phyloP scores from a whole-genome alignment of 495 filamentous ascomycete genomes.

The Talaromyces adpressus region DNA sequence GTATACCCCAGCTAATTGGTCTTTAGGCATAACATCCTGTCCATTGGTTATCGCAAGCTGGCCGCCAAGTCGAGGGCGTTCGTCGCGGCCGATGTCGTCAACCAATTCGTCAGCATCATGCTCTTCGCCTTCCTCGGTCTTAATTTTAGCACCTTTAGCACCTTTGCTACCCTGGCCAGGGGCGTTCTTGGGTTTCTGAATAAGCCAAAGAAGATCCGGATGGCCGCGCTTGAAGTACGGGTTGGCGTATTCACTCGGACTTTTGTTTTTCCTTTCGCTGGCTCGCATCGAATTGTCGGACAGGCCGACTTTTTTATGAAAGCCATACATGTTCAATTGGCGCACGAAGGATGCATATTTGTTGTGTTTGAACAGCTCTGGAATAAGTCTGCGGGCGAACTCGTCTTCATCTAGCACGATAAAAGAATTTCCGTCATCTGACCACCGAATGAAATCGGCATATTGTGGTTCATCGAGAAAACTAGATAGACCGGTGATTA shows the following conservation, averaged over 20 bases:
- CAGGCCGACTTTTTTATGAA: constrained; percentile 96
- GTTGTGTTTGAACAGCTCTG: constrained; percentile 98
- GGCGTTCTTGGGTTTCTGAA: constrained; percentile 86
- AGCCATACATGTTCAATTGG: constrained; percentile 99
- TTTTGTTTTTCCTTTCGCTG: constrained; percentile 93
- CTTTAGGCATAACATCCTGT: constrained; percentile 52
- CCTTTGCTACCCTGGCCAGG: constrained; percentile 41
- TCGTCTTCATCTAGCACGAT: constrained; percentile 97
- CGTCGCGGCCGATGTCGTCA: constrained; percentile 39
- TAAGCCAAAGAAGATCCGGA: constrained; percentile 92
- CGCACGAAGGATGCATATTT: constrained; percentile 99
- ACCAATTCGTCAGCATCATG: constrained; percentile 65
- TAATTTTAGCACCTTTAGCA: constrained; percentile 48
- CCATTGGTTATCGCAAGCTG: constrained; percentile 36
- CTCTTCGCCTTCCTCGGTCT: constrained; percentile 62
- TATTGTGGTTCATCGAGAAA: constrained; percentile 90
- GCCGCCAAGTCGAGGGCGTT: constrained; percentile 25
- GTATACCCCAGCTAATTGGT: constrained; percentile 71
- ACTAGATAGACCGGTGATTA: constrained; percentile 39
- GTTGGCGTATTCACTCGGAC: constrained; percentile 95
- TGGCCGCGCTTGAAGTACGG: constrained; percentile 91
- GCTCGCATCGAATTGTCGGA: constrained; percentile 97
- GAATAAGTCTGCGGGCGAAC: constrained; percentile 95
- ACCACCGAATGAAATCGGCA: constrained; percentile 95
- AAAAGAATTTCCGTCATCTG: constrained; percentile 91